Conservation (phyloP, 129 eudicot species). For the Sambucus nigra region DNA sequence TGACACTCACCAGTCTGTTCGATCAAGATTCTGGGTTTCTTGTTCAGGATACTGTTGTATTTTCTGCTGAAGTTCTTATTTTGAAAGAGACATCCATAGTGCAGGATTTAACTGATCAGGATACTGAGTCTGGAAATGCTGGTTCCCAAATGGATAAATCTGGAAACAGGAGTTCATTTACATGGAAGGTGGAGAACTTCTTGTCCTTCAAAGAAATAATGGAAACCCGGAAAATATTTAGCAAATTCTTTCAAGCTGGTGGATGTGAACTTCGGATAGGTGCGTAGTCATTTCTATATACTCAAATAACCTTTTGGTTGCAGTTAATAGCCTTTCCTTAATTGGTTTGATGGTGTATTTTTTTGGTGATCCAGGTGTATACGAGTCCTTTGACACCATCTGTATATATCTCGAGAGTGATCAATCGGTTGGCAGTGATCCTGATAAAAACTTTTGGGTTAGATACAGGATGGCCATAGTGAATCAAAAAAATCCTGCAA, state of each 20-base stretch:
- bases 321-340: neutral
- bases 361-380: slow-evolving; percentile 66
- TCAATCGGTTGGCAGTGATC: slow-evolving; percentile 78
- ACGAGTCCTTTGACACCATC: slow-evolving; percentile 96
- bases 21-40: slow-evolving; percentile 98
- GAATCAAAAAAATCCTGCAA: slow-evolving; percentile 87
- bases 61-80: slow-evolving; percentile 89
- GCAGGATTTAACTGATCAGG: slow-evolving; percentile 58
- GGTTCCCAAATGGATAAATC: slow-evolving; percentile 26
- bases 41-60: slow-evolving; percentile 74
- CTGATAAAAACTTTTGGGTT: slow-evolving; percentile 98
- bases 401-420: slow-evolving; percentile 97
- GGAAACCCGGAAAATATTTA: slow-evolving; percentile 96
- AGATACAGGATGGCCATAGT: slow-evolving; percentile 85
- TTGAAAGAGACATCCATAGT: slow-evolving; percentile 75
- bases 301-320: slow-evolving; percentile 4
- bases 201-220: slow-evolving; percentile 93
- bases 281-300: slow-evolving; percentile 25
- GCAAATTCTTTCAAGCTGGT: slow-evolving; percentile 97
- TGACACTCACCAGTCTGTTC: slow-evolving; percentile 90
- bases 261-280: slow-evolving; percentile 99
- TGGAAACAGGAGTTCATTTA: slow-evolving; percentile 74
- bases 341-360: slow-evolving; percentile 7
- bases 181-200: slow-evolving; percentile 98
- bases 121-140: slow-evolving; percentile 34